Conservation (phyloP, 2,329 filamentous ascomycete genomes). For the Metarhizium rileyi region DNA sequence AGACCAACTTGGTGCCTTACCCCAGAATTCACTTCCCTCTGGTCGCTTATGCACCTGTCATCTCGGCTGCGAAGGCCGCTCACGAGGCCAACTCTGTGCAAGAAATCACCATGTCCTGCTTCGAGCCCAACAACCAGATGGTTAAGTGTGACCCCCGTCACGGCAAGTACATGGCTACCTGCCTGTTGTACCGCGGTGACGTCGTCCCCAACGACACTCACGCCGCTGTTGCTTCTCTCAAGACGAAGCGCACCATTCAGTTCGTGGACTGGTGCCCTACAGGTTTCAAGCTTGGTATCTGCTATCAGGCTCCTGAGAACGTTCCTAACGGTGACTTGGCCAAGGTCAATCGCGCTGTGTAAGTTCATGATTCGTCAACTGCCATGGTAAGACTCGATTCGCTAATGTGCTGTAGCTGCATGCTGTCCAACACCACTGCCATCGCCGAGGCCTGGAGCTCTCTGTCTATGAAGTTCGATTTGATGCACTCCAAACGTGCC, state of each 20-base stretch:
- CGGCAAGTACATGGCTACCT: constrained; percentile 99
- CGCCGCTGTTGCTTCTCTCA: constrained; percentile 84
- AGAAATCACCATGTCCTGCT: constrained; percentile 98
- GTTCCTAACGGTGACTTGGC: constrained; percentile 95
- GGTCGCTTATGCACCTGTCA: constrained; percentile 88
- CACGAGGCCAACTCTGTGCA: constrained; percentile 97
- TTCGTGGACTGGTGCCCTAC: constrained; percentile 99
- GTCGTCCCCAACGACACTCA: constrained; percentile 96
- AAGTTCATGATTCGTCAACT: constrained; percentile 35
- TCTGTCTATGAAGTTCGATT: constrained; percentile 95
- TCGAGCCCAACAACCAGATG: constrained; percentile 99
- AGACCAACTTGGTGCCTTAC: constrained; percentile 98
- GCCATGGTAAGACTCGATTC: background rate
- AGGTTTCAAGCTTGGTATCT: constrained; percentile 99
- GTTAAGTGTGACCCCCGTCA: constrained; percentile 98
- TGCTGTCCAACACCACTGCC: constrained; percentile 97
- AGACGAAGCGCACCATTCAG: constrained; percentile 99
- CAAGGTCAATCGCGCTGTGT: constrained; percentile 97
- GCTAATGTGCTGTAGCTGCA: constrained; percentile 55
- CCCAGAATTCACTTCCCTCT: constrained; percentile 99
- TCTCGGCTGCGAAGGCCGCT: constrained; percentile 89
- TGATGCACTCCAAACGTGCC: constrained; percentile 99
- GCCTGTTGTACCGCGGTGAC: constrained; percentile 94
- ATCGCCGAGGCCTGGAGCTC: constrained; percentile 98
- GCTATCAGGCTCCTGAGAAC: constrained; percentile 94